phyloP scores from a whole-genome alignment of 768 basidiomycete species.

The Russula sp. region DNA sequence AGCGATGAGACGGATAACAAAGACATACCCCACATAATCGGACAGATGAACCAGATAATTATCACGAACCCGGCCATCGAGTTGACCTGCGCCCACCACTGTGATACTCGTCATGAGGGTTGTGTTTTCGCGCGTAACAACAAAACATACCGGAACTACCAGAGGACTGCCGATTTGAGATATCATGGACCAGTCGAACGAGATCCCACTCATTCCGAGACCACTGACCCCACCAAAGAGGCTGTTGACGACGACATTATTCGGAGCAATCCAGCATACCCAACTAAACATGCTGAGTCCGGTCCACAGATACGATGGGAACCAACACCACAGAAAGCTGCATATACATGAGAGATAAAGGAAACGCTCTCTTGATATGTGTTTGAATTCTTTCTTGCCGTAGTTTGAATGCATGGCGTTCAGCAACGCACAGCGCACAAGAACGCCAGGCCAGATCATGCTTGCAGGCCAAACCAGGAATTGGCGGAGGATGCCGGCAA shows the following conservation, averaged over 20 bases:
- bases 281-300: conserved; percentile 81
- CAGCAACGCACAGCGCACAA: conserved; percentile 78
- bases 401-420: conserved; percentile 80
- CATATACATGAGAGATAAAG: conserved; percentile 54
- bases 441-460: conserved; percentile 88
- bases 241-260: conserved; percentile 60
- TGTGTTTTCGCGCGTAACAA: not conserved
- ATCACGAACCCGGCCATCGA: conserved; percentile 55
- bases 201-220: conserved; percentile 74
- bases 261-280: conserved; percentile 87
- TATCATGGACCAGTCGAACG: conserved; percentile 85
- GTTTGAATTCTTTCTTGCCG: conserved; percentile 56
- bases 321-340: conserved; percentile 66
- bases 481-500: conserved; percentile 66
- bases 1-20: not conserved
- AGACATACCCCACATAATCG: conserved; percentile 63
- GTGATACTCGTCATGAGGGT: conserved; percentile 9
- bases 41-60: conserved; percentile 67
- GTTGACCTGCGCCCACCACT: conserved; percentile 87
- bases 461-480: conserved; percentile 80
- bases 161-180: conserved; percentile 70
- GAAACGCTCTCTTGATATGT: conserved; percentile 74
- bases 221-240: conserved; percentile 68
- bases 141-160: conserved; percentile 61
- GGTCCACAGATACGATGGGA: conserved; percentile 82